phyloP scores from a whole-genome alignment of 1,284 basidiomycete genomes.

The Porodaedalea pini region DNA sequence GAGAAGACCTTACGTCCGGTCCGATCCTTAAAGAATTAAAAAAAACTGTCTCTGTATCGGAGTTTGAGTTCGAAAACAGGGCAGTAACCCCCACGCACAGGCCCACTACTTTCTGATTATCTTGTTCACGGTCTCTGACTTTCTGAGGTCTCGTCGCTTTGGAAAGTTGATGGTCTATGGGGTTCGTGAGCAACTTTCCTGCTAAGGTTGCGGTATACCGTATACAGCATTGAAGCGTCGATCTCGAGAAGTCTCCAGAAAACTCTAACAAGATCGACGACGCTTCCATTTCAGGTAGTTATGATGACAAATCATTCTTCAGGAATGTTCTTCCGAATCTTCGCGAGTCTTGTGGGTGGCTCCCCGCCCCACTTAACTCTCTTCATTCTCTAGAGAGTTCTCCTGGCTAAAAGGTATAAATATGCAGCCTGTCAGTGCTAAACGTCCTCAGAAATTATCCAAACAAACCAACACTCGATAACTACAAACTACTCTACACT shows the following conservation, averaged over 20 bases:
- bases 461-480: background rate
- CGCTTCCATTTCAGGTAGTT: background rate
- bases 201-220: too few relatives aligned
- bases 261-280: background rate
- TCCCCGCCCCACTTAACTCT: too few relatives aligned
- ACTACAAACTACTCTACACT: background rate
- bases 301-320: background rate
- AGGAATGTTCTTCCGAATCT: background rate
- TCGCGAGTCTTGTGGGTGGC: background rate
- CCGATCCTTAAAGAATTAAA: too few relatives aligned
- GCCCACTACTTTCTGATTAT: too few relatives aligned
- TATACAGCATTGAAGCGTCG: background rate
- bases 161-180: too few relatives aligned
- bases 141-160: too few relatives aligned
- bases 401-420: slow-evolving; percentile 1
- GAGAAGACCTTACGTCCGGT: too few relatives aligned
- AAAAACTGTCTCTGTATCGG: too few relatives aligned
- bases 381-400: background rate
- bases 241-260: background rate
- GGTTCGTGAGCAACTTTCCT: too few relatives aligned
- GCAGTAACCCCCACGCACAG: too few relatives aligned
- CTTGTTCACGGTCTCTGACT: too few relatives aligned
- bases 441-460: background rate
- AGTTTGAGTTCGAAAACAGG: too few relatives aligned
- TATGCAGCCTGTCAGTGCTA: background rate